These are phyloP conservation scores for Debaryomyces nepalensis DNA, from an alignment of 1,139 yeast genomes.

Conservation along the genomic window DNA sequence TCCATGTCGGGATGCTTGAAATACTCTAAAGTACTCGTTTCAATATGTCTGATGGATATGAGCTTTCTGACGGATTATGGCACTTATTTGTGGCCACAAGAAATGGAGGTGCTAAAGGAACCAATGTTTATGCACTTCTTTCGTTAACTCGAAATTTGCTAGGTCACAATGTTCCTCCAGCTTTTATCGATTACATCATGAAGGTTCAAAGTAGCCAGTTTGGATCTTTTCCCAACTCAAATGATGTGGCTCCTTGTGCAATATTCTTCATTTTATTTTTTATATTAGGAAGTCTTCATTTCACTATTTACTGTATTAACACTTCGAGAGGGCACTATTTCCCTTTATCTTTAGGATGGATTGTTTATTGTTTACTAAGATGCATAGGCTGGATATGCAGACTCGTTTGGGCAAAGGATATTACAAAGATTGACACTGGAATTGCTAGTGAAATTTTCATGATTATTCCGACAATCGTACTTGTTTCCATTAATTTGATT, in stretches of 20 bases:
- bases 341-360: constrained; percentile 39
- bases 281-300: constrained; percentile 32
- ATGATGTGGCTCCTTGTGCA: constrained; percentile 37
- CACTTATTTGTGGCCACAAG: constrained; percentile 32
- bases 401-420: constrained; percentile 34
- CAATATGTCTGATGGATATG: constrained; percentile 13
- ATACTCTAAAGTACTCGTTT: too few relatives aligned
- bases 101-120: constrained; percentile 54
- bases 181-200: constrained; percentile 25
- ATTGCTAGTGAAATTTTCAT: constrained; percentile 39
- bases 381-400: constrained; percentile 33
- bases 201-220: constrained; percentile 34
- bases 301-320: constrained; percentile 34
- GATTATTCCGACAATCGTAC: constrained; percentile 37
- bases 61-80: constrained; percentile 37
- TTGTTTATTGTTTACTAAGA: constrained; percentile 32
- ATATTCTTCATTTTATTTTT: constrained; percentile 37
- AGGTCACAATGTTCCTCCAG: constrained; percentile 29
- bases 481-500: constrained; percentile 44
- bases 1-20: too few relatives aligned
- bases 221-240: constrained; percentile 38
- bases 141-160: constrained; percentile 31
- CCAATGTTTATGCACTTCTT: constrained; percentile 47
- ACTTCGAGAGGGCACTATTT: constrained; percentile 41
- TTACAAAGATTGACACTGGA: constrained; percentile 33